Percentiles rank a stretch among this genome's conserved stretches.
Evolutionary conservation across 257 asterid species (phyloP).

Genomic region (Thymus mandschuricus): DNA sequence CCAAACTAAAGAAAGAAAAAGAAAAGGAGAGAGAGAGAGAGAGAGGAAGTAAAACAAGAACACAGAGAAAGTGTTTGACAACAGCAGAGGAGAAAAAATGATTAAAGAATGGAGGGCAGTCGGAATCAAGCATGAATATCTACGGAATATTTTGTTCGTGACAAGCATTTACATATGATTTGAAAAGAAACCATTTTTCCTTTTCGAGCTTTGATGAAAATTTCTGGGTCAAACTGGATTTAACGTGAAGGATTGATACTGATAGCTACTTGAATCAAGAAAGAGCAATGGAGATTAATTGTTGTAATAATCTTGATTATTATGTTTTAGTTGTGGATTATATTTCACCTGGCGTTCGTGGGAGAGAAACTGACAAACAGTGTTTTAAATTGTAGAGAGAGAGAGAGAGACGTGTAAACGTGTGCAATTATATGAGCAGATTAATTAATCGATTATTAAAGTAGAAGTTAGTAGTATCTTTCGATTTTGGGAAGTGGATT

Average conservation of each 20-base stretch:
- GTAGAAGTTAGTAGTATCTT: not conserved
- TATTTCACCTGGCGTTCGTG: no score
- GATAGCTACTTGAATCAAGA: no score
- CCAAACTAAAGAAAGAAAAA: constrained; percentile 25
- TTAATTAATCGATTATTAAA: not conserved
- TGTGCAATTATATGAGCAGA: constrained; percentile 32
- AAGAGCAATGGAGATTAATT: no score
- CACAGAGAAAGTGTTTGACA: constrained; percentile 4
- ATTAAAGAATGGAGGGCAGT: constrained; percentile 24
- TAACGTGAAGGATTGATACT: no score
- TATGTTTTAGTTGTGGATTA: no score
- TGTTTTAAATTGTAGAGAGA: not conserved
- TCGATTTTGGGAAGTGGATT: constrained; percentile 11
- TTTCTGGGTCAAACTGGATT: no score
- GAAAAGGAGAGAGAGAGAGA: not conserved
- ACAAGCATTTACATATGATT: not conserved
- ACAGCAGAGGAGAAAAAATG: not conserved
- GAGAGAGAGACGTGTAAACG: constrained; percentile 38
- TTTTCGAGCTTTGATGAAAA: not conserved
- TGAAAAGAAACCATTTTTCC: no score
- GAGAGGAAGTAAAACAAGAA: not conserved
- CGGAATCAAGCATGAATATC: constrained; percentile 31
- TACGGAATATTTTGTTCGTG: constrained; percentile 27
- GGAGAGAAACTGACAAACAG: no score
- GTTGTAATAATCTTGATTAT: no score